Evolutionary conservation across 495 filamentous ascomycete species (phyloP).

Genomic region (Viridothelium virens): DNA sequence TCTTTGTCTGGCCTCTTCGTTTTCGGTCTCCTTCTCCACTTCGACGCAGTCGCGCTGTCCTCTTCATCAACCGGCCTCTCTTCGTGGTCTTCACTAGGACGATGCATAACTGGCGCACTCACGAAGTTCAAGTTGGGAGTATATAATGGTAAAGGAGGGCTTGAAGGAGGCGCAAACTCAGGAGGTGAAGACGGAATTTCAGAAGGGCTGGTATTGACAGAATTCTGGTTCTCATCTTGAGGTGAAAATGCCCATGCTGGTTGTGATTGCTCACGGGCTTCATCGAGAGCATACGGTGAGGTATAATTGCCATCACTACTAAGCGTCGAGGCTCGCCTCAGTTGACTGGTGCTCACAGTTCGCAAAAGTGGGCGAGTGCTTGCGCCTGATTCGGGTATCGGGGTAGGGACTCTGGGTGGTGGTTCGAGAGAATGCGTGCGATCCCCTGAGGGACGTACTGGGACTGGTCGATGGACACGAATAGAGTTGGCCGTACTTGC

Average conservation of each 20-base stretch:
- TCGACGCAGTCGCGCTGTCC: slow-evolving; percentile 25
- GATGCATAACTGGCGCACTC: slow-evolving; percentile 62
- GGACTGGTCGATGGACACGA: slow-evolving; percentile 72
- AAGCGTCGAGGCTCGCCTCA: slow-evolving; percentile 21
- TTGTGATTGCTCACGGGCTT: not conserved
- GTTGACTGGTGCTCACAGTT: slow-evolving; percentile 18
- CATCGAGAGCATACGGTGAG: not conserved
- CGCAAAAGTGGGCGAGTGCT: slow-evolving; percentile 20
- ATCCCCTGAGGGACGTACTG: slow-evolving; percentile 46
- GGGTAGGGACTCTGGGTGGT: slow-evolving; percentile 72
- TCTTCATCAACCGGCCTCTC: slow-evolving; percentile 32
- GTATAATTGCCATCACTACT: slow-evolving; percentile 13
- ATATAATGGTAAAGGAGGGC: slow-evolving; percentile 63
- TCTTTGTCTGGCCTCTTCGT: slow-evolving; percentile 19
- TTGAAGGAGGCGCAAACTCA: slow-evolving; percentile 59
- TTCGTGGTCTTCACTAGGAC: slow-evolving; percentile 45
- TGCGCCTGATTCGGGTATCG: slow-evolving; percentile 35
- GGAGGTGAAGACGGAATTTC: slow-evolving; percentile 76
- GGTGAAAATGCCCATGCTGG: slow-evolving; percentile 2
- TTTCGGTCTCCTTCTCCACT: slow-evolving; percentile 19
- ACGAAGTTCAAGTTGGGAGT: slow-evolving; percentile 70
- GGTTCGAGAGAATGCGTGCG: slow-evolving; percentile 57
- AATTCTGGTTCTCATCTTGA: slow-evolving; percentile 32
- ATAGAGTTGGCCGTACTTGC: slow-evolving; percentile 83
- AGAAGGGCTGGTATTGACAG: slow-evolving; percentile 48